Conservation (phyloP, 2,329 filamentous ascomycete genomes). For the Ophiostoma ulmi region DNA sequence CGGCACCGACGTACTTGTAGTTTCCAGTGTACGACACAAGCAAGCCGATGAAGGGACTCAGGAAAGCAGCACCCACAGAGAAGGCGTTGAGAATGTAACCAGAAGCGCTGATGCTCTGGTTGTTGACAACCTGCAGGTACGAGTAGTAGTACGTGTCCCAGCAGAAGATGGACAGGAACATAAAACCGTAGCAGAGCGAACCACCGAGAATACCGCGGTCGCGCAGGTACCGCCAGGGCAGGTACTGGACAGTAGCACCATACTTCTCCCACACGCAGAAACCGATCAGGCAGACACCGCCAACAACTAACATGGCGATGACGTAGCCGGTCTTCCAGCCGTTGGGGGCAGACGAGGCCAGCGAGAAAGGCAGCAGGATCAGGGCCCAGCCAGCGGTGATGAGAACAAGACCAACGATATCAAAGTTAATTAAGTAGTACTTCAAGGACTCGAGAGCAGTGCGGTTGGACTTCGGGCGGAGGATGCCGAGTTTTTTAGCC, state of each 20-base stretch:
- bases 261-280: conserved; percentile 40
- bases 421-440: conserved; percentile 57
- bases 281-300: conserved; percentile 34
- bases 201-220: conserved; percentile 41
- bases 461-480: conserved; percentile 41
- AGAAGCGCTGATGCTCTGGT: conserved; percentile 23
- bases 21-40: conserved; percentile 45
- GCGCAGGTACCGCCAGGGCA: conserved; percentile 42
- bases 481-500: conserved; percentile 50
- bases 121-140: conserved; percentile 28
- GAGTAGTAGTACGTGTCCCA: conserved; percentile 28
- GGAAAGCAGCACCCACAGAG: conserved; percentile 36
- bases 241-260: conserved; percentile 37
- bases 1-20: conserved; percentile 42
- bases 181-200: conserved; percentile 19
- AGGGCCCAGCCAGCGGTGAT: conserved; percentile 55
- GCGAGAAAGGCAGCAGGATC: conserved; percentile 62
- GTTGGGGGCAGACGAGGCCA: conserved; percentile 43
- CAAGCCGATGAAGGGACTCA: conserved; percentile 41
- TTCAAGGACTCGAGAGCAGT: conserved; percentile 43
- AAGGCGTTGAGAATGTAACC: conserved; percentile 25
- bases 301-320: conserved; percentile 39
- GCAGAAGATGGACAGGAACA: conserved; percentile 29
- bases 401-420: conserved; percentile 60
- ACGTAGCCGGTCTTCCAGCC: conserved; percentile 42